phyloP scores from a whole-genome alignment of 306 rosid species.

The Begonia masoniana region DNA sequence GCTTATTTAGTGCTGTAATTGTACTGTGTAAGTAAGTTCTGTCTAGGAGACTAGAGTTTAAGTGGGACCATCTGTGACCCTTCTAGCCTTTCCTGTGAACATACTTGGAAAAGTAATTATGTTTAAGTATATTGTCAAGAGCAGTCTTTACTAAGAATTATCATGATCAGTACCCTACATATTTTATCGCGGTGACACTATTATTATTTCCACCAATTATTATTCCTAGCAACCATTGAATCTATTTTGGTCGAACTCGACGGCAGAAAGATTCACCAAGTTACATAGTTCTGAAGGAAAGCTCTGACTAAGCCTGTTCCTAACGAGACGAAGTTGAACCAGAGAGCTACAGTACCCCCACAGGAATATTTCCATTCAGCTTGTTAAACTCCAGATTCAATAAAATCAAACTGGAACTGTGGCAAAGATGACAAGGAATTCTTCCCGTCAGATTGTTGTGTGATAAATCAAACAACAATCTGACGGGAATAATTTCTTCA shows the following conservation, averaged over 20 bases:
- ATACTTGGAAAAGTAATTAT: too few relatives aligned
- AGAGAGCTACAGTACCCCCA: slow-evolving; percentile 47
- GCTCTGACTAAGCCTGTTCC: slow-evolving; percentile 57
- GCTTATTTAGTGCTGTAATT: too few relatives aligned
- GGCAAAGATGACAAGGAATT: slow-evolving; percentile 76
- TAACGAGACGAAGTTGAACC: slow-evolving; percentile 51
- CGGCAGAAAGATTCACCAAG: slow-evolving; percentile 50
- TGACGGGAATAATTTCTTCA: slow-evolving; percentile 53
- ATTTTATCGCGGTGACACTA: too few relatives aligned
- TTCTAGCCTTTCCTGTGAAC: too few relatives aligned
- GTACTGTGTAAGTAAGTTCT: too few relatives aligned
- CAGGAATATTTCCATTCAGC: slow-evolving; percentile 55
- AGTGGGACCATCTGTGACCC: too few relatives aligned
- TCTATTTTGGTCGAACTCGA: slow-evolving; percentile 63
- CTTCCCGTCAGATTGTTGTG: slow-evolving; percentile 50
- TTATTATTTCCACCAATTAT: too few relatives aligned
- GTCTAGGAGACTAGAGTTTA: too few relatives aligned
- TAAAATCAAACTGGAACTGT: slow-evolving; percentile 37
- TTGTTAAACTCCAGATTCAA: slow-evolving; percentile 59
- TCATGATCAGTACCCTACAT: too few relatives aligned
- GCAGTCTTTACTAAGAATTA: too few relatives aligned
- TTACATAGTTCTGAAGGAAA: slow-evolving; percentile 73
- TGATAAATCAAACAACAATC: slow-evolving; percentile 83
- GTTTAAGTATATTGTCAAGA: too few relatives aligned
- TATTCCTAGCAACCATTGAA: slow-evolving; percentile 79